Evolutionary conservation across 768 basidiomycete species (phyloP).

Genomic region (Xerocomus potaroensis): DNA sequence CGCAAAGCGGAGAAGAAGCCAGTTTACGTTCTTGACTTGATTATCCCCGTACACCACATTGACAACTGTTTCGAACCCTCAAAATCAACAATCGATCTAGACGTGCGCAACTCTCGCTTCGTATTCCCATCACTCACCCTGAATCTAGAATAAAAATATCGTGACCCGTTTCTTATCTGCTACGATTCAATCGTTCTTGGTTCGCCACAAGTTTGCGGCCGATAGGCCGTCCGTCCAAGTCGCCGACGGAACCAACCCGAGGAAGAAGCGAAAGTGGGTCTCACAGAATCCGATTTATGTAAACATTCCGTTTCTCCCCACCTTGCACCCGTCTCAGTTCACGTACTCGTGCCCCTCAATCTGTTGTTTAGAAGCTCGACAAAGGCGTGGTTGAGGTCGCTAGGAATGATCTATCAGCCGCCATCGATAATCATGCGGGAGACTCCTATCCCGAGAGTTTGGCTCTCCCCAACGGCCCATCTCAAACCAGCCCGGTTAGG

Average conservation of each 20-base stretch:
- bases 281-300: slow-evolving; percentile 9
- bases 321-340: slow-evolving; percentile 18
- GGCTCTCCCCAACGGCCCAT: slow-evolving; percentile 9
- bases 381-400: slow-evolving; percentile 30
- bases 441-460: slow-evolving; percentile 48
- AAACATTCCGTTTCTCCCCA: slow-evolving; percentile 10
- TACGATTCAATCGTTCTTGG: slow-evolving; percentile 59
- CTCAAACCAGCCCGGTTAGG: slow-evolving; percentile 8
- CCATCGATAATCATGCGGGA: slow-evolving; percentile 66
- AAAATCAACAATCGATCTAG: slow-evolving; percentile 63
- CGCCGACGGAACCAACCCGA: slow-evolving; percentile 32
- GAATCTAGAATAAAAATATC: slow-evolving; percentile 50
- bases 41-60: slow-evolving; percentile 57
- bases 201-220: slow-evolving; percentile 54
- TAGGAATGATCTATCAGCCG: slow-evolving; percentile 62
- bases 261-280: slow-evolving; percentile 58
- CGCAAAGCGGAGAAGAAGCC: slow-evolving; percentile 75
- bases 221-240: slow-evolving; percentile 10
- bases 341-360: not conserved
- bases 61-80: slow-evolving; percentile 82
- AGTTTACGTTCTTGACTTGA: slow-evolving; percentile 78
- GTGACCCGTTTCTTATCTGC: slow-evolving; percentile 55
- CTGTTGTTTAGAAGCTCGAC: slow-evolving; percentile 10
- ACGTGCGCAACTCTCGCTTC: slow-evolving; percentile 41
- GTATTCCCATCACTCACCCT: slow-evolving; percentile 9